Evolutionary conservation across 106 monocot genomes (phyloP), one percentile per base, ranked within the genome.

Genomic region (Platanthera zijinensis): DNA sequence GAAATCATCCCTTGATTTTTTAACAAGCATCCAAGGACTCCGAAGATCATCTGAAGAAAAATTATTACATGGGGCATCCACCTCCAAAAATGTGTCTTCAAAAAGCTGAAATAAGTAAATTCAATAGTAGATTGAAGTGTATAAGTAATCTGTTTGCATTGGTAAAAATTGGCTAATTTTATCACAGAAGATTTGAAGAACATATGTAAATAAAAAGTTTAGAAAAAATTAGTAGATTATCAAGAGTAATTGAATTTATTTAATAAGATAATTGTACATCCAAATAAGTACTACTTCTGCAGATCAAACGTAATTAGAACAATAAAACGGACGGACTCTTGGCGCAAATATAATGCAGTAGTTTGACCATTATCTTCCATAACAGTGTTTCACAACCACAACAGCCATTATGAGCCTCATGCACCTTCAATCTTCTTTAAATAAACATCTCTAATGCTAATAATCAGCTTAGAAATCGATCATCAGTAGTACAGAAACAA

Each of bases 81-180:
- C 48, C 72, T 50, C 32, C 5, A 12, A 86, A 57, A 62, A n/a
- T 48, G 85, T 72, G 79, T 57, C 78, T 80, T 77, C 71, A 72
- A 84, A 50, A 75, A 77, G 61, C 89, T 92, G 79, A 68, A 79
- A 90, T 46, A 85, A 73, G 61, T 76, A 0, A 57, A 69, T 56
- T 71, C 45, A 13, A 14, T 32, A 57, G 56, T 48, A 73, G 15
- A 32, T 48, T 52, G 8, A 80, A 76, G 30, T 6, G 68, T 47
- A 47, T 13, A 70, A 75, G 52, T 45, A 54, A 7, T 45, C 32
- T 15, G 15, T 30, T 13, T 30, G 0, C 6, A 45, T 8, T 69
- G 45, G 22, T 39, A 11, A 69, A 69, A 70, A 32, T 15, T 32
- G 32, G 6, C 70, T 7, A 61, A 19, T 7, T 61, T 61, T 21